A percentile compares a stretch with the other conserved stretches of the same genome.
These are phyloP conservation scores for Alternaria sp. DNA, from an alignment of 2,329 filamentous ascomycete genomes.

Conservation along the genomic window DNA sequence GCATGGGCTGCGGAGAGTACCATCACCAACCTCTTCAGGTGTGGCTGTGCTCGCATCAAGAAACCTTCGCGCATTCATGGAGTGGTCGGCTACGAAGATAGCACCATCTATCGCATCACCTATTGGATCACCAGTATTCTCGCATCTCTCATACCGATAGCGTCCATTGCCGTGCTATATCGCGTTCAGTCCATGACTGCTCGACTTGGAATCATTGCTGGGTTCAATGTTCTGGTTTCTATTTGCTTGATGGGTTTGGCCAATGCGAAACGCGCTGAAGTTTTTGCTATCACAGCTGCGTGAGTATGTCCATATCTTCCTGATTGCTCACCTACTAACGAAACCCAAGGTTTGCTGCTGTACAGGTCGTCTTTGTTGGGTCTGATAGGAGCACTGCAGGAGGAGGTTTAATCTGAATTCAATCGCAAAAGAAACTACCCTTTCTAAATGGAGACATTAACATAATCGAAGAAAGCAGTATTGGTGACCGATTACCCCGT, in stretches of 20 bases:
- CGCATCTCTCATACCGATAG: conserved; percentile 2
- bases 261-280: background rate
- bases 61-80: background rate
- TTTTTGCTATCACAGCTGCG: conserved; percentile 6
- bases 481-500: background rate
- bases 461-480: background rate
- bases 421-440: background rate
- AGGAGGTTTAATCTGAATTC: background rate
- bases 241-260: background rate
- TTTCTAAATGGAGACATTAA: background rate
- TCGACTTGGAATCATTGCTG: background rate
- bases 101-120: background rate
- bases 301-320: background rate
- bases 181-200: background rate
- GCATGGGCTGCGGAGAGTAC: background rate
- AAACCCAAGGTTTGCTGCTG: background rate
- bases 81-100: background rate
- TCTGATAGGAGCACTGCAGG: background rate
- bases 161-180: background rate
- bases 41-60: background rate
- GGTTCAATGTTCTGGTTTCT: background rate
- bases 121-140: background rate
- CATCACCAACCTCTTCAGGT: background rate
- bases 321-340: background rate
- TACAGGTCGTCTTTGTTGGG: conserved; percentile 3